Evolutionary conservation across 2,329 filamentous ascomycete species (phyloP), one percentile per base, ranked within the genome.

Genomic region (Sphaerulina populicola): DNA sequence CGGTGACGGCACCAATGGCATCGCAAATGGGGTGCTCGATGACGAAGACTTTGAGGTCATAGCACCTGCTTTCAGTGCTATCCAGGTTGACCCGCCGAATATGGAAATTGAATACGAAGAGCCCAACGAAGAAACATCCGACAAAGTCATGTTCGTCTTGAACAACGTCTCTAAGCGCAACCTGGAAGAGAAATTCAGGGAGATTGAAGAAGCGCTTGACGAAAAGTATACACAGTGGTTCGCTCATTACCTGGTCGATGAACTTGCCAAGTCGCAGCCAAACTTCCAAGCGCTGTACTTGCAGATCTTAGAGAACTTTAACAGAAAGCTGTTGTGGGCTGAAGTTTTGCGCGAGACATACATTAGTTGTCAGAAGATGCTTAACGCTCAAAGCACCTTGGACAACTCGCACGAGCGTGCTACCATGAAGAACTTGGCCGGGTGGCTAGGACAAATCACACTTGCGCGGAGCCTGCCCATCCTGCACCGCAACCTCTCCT

Each of bases 141-240:
- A 94, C 68, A 94, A 88, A 68, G 89, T 98, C 36, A 82, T 95
- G 60, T 98, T 98, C 63, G 86, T 94, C 23, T 76, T 98, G 52
- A 98, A 98, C 75, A 98, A 98, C 61, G 83, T 98, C 47, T 97
- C 93, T 0, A 85, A 93, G 60, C 82, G 85, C 38, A 97, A 95
- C 40, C 75, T 98, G 14, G 82, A 87, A 47, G 78, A 84, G 37
- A 96, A 96, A 70, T 84, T 91, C 62, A 77, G 78, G 47, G 89
- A 96, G 59, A 78, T 98, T 35, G 83, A 81, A 44, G 83, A 88
- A 36, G 81, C 86, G 40, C 72, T 98, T 43, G 82, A 88, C 45
- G 80, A 85, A 47, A 82, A 83, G 59, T 85, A 96, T 66, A 86
- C 94, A 63, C 88, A 94, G 65, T 98, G 93, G 93, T 98, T 98